These are phyloP conservation scores for Penicillium vulpinum DNA, from an alignment of 2,329 filamentous ascomycete genomes.

Conservation along the genomic window DNA sequence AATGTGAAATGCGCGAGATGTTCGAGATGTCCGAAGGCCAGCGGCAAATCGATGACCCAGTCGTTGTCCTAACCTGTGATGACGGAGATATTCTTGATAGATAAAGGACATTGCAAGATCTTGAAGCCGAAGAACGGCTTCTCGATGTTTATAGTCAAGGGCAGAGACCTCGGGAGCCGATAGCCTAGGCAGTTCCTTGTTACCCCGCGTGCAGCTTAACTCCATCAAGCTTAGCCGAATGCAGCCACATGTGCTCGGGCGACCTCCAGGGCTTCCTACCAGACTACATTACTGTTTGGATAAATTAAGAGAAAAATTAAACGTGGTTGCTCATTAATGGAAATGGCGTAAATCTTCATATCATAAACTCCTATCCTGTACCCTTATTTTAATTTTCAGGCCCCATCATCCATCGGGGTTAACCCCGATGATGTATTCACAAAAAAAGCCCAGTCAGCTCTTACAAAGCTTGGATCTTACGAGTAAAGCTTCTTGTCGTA, in stretches of 20 bases:
- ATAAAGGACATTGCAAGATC: conserved; percentile 13
- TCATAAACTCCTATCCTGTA: conserved; percentile 35
- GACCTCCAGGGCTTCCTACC: not conserved
- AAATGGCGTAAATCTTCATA: conserved; percentile 27
- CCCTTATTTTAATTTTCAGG: conserved; percentile 34
- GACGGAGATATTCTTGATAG: not conserved
- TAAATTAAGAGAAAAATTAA: conserved; percentile 5
- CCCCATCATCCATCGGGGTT: conserved; percentile 32
- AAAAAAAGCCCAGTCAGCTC: conserved; percentile 16
- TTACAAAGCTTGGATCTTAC: conserved; percentile 48
- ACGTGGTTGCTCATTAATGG: conserved; percentile 22
- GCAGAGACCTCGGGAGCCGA: conserved; percentile 18
- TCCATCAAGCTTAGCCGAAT: conserved; percentile 19
- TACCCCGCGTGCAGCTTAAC: conserved; percentile 27
- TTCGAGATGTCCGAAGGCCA: not conserved
- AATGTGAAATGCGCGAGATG: not conserved
- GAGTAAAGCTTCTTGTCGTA: conserved; percentile 99
- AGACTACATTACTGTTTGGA: not conserved
- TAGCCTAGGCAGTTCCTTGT: conserved; percentile 26
- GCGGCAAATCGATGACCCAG: not conserved
- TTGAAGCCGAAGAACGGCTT: not conserved
- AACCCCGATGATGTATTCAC: conserved; percentile 26
- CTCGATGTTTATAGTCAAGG: conserved; percentile 17
- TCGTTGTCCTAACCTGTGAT: conserved; percentile 1
- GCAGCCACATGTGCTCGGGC: conserved; percentile 18